Base-by-base conservation (phyloP, 164 flowering plant species). In the Vitis amurensis region DNA sequence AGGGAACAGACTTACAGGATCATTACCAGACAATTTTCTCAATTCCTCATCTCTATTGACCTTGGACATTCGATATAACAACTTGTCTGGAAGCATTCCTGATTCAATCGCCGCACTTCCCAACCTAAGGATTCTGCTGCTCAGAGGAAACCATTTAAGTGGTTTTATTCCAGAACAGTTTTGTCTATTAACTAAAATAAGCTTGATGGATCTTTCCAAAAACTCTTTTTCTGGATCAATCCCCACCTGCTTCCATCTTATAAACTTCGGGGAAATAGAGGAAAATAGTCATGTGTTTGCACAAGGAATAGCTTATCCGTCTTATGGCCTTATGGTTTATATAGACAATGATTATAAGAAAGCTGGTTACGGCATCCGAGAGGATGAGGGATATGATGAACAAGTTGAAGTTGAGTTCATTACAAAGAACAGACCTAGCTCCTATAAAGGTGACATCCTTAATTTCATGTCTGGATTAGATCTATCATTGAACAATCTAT, bases 391-490 rank as follows among this genome's bases (percentile, higher is more conserved):
- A 27, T 59, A 23, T 12, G 44, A 13, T 19, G 15, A 23, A 47
- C 11, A 16, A 47, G 57, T 9, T 8, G 37, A 64, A 13, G 44
- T 47, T 4, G 56, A 66, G 14, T 66, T 55, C 31, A 48, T 55
- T 53, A 53, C 69, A 66, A 66, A 66, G 55, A 0, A 17, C 8
- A 53, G 69, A 12, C 31, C 11, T 31, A 16, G 19, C 14, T 15
- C 27, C 27, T 69, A 60, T 17, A 69, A 60, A 23, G 66, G 66
- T 11, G 55, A 11, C 4, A 31, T 69, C 29, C 66, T 69, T 0
- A 51, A 69, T 51, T 50, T 11, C 63, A 59, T 69, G 58, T 69
- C 66, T 16, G 72, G 59, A 30, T 51, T 69, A 55, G 72, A 69
- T 52, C 17, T 69, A 15, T 61, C 72, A n/a, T 52, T 55, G 11